Evolutionary conservation across 2,329 filamentous ascomycete species (phyloP), one percentile per base, ranked within the genome.

Genomic region (Venturia effusa): DNA sequence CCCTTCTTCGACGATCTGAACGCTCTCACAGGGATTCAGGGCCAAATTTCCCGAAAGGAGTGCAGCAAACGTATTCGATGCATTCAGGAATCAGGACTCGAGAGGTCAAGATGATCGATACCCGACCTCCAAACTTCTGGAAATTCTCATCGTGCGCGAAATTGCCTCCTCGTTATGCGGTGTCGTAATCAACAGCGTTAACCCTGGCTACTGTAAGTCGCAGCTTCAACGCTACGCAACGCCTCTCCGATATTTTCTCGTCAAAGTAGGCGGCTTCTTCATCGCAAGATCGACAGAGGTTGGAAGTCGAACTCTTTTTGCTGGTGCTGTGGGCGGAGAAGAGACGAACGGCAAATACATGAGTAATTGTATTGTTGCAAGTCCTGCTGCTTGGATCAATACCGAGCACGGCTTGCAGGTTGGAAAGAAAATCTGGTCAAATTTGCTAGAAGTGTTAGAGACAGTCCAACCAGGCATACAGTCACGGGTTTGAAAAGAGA

Each of bases 321-420:
- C 75, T 66, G 76, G 74, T 0, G 77, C 71, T 3, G 61, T 68
- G 7, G 68, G 67, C 22, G 76, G 76, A 0, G 63, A 66, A 3
- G 73, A 76, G 65, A 72, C 68, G 1, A 76, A 79, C 67, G 78
- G 78, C 0, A 68, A 75, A 66, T 80, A 78, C 65, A 61, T 78
- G 57, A 72, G 69, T 43, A 70, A 79, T 61, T 73, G 70, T 22
- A 39, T 68, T 62, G 66, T 77, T 19, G 63, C 63, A 32, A 60
- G 66, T 30, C 71, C 72, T 19, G 70, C 72, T 5, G 61, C 65
- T 13, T 69, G 75, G 39, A 76, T 78, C 11, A 64, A 69, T 61
- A 76, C 73, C 19, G 67, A 68, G 6, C 73, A 76, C 64, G 78
- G 77, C 0, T 67, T 69, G 61, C 69, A 69, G 64, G 59, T 73